Conservation (phyloP, 2,329 filamentous ascomycete genomes). For the Penicillium sp. region DNA sequence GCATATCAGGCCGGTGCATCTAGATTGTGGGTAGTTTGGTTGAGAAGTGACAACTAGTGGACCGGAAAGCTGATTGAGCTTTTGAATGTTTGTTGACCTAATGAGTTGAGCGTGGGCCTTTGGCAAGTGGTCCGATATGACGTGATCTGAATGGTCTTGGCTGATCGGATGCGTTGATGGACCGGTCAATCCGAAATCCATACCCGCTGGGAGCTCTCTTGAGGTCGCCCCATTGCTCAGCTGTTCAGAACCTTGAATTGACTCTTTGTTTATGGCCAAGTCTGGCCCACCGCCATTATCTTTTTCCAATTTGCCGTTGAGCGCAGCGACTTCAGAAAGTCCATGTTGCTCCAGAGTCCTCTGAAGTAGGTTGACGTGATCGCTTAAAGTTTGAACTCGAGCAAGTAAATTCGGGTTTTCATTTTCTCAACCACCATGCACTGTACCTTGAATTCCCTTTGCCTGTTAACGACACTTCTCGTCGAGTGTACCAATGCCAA, state of each 20-base stretch:
- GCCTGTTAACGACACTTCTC: neutral
- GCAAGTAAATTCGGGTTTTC: constrained; percentile 16
- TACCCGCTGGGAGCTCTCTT: neutral
- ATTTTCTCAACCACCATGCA: neutral
- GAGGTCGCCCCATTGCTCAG: neutral
- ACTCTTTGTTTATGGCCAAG: neutral
- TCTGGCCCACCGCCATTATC: neutral
- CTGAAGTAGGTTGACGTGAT: constrained; percentile 26
- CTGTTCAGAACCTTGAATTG: neutral
- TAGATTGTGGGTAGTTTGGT: neutral
- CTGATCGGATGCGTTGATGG: neutral
- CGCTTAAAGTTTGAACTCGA: constrained; percentile 25
- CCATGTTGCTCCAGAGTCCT: constrained; percentile 11
- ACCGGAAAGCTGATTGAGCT: neutral
- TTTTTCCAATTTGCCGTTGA: neutral
- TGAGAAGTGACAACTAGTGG: neutral
- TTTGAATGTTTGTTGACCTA: neutral
- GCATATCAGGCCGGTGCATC: neutral
- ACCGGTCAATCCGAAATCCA: neutral
- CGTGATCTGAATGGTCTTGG: neutral
- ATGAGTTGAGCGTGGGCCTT: neutral
- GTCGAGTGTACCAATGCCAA: neutral
- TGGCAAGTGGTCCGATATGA: neutral
- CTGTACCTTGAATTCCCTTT: neutral
- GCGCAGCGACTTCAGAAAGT: neutral